These are phyloP conservation scores for Cardamine occulta DNA, from an alignment of 345 rosid species.

Conservation along the genomic window DNA sequence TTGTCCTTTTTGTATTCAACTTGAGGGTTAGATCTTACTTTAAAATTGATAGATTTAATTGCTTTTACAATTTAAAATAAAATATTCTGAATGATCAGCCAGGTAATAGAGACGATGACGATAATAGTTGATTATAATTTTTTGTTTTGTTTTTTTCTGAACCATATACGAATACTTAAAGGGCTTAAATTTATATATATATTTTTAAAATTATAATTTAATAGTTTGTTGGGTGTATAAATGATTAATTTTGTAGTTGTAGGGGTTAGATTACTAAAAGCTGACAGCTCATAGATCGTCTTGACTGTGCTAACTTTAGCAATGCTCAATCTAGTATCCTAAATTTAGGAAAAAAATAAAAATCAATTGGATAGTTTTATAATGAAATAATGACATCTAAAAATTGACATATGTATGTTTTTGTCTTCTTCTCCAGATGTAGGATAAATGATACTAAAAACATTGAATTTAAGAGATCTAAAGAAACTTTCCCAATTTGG, in stretches of 20 bases:
- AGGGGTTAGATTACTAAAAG: not conserved
- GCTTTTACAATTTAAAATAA: not conserved
- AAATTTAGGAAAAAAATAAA: not conserved
- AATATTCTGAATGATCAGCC: not conserved
- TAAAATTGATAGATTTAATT: not conserved
- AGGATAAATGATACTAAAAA: not conserved
- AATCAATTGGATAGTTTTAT: not conserved
- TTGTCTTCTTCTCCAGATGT: not conserved
- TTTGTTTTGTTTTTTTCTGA: not conserved
- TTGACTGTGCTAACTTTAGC: not conserved
- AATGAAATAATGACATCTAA: not conserved
- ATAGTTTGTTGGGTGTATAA: not conserved
- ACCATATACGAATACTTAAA: not conserved
- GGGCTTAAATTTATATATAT: no score
- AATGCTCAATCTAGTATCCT: not conserved
- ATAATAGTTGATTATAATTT: not conserved
- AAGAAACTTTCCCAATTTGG: not conserved
- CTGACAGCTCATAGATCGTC: slow-evolving; percentile 9
- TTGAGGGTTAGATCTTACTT: slow-evolving; percentile 24
- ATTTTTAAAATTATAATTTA: not conserved
- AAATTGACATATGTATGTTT: not conserved
- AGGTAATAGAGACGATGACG: slow-evolving; percentile 2
- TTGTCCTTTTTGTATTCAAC: slow-evolving; percentile 22
- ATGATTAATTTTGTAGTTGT: not conserved
- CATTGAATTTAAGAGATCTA: not conserved